A percentile compares a stretch with the other conserved stretches of the same genome.
Conservation (phyloP, 106 monocot species). For the Apostasia ramifera region DNA sequence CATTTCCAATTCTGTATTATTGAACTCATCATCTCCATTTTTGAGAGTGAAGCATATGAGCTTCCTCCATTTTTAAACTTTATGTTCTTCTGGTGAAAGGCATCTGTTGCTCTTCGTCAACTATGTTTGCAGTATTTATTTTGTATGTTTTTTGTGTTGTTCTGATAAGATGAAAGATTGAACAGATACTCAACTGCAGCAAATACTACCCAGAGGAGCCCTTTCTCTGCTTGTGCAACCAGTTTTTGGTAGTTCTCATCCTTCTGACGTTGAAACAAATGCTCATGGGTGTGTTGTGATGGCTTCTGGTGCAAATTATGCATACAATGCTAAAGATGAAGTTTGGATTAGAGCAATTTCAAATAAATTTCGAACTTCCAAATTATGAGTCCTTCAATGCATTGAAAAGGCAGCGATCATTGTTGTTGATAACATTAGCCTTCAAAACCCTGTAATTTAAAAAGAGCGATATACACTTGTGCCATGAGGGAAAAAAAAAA, state of each 20-base stretch:
- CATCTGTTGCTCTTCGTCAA: too few relatives aligned
- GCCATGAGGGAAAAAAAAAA: too few relatives aligned
- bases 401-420: neutral
- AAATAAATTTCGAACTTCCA: slow-evolving; percentile 36
- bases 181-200: slow-evolving; percentile 25
- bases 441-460: too few relatives aligned
- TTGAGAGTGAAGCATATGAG: too few relatives aligned
- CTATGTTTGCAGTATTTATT: too few relatives aligned
- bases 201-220: slow-evolving; percentile 32
- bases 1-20: too few relatives aligned
- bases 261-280: neutral
- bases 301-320: slow-evolving; percentile 35
- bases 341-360: slow-evolving; percentile 39
- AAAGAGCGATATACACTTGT: too few relatives aligned
- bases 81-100: too few relatives aligned
- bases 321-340: slow-evolving; percentile 39
- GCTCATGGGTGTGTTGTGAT: slow-evolving; percentile 21
- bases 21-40: too few relatives aligned
- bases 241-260: slow-evolving; percentile 8
- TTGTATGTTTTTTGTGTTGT: neutral
- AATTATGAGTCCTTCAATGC: slow-evolving; percentile 7
- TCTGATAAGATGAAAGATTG: slow-evolving; percentile 1
- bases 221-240: slow-evolving; percentile 38
- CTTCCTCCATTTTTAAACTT: too few relatives aligned
- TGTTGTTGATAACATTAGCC: too few relatives aligned